Evolutionary conservation across 805 yeast species (phyloP).

Genomic region (Suhomyces sp.): DNA sequence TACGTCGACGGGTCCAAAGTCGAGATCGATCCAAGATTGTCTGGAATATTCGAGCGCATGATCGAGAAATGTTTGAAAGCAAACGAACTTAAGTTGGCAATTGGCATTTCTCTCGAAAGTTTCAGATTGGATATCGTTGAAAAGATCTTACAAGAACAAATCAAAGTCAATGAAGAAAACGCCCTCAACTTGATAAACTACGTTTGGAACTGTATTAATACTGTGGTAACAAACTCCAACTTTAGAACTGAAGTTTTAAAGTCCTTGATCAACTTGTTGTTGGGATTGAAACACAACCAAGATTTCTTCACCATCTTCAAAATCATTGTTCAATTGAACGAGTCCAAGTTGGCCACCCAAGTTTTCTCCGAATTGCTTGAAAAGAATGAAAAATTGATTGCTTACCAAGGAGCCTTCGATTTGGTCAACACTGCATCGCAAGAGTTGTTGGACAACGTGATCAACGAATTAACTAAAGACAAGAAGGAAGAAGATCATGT

Average conservation of each 20-base stretch:
- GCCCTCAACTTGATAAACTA: conserved; percentile 63
- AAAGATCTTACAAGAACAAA: conserved; percentile 45
- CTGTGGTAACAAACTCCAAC: conserved; percentile 59
- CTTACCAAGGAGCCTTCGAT: conserved; percentile 94
- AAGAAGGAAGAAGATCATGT: conserved; percentile 24
- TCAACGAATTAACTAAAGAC: conserved; percentile 36
- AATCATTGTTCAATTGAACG: conserved; percentile 85
- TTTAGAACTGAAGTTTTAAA: conserved; percentile 67
- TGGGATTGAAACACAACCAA: conserved; percentile 51
- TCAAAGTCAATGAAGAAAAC: conserved; percentile 45
- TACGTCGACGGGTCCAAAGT: conserved; percentile 20
- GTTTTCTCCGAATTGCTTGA: conserved; percentile 62
- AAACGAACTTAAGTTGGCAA: conserved; percentile 73
- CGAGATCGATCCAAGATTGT: conserved; percentile 58
- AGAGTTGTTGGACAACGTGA: conserved; percentile 66
- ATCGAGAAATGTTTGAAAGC: conserved; percentile 69
- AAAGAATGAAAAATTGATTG: conserved; percentile 53
- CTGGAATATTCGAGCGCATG: conserved; percentile 80
- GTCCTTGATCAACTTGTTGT: conserved; percentile 58
- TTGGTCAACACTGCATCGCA: conserved; percentile 89
- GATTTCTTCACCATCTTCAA: conserved; percentile 85
- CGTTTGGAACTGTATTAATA: conserved; percentile 68
- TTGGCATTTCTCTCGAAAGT: conserved; percentile 89
- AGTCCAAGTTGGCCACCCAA: conserved; percentile 62
- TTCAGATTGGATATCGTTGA: conserved; percentile 80